Evolutionary conservation across 2,329 filamentous ascomycete genomes (phyloP).

Genomic region (Camptophora hylomeconis): DNA sequence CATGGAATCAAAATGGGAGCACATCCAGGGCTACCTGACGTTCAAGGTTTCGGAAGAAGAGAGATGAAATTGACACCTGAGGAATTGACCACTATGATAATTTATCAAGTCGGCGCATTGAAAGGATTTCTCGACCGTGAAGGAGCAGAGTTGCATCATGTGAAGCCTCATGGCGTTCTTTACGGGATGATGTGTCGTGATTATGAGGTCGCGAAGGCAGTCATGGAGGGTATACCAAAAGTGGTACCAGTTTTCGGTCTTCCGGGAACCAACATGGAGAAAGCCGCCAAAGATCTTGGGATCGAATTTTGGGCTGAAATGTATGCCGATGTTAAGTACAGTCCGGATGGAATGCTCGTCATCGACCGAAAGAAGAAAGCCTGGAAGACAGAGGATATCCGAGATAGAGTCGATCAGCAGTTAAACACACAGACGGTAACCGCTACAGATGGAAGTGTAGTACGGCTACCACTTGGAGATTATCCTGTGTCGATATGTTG

Average conservation of each 20-base stretch:
- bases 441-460: constrained; percentile 27
- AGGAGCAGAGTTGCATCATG: constrained; percentile 43
- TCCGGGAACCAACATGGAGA: constrained; percentile 41
- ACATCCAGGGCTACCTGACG: constrained; percentile 51
- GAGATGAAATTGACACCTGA: constrained; percentile 46
- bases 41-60: constrained; percentile 49
- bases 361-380: constrained; percentile 48
- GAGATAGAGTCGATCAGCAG: constrained; percentile 30
- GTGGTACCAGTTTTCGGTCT: constrained; percentile 41
- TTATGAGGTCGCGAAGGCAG: constrained; percentile 37
- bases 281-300: constrained; percentile 39
- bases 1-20: constrained; percentile 46
- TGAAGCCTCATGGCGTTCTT: constrained; percentile 50
- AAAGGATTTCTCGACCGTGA: constrained; percentile 47
- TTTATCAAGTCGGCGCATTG: constrained; percentile 53
- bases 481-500: constrained; percentile 33
- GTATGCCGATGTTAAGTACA: constrained; percentile 45
- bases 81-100: constrained; percentile 43
- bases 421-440: constrained; percentile 29
- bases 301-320: constrained; percentile 42
- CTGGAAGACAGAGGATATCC: constrained; percentile 28
- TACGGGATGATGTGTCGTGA: constrained; percentile 46
- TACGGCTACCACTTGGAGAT: constrained; percentile 27
- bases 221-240: constrained; percentile 39
- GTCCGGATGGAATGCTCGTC: constrained; percentile 35